Percentiles rank a stretch among this genome's conserved stretches.
These are phyloP conservation scores for Rachicladosporium sp. DNA, from an alignment of 2,329 filamentous ascomycete species.

Conservation along the genomic window DNA sequence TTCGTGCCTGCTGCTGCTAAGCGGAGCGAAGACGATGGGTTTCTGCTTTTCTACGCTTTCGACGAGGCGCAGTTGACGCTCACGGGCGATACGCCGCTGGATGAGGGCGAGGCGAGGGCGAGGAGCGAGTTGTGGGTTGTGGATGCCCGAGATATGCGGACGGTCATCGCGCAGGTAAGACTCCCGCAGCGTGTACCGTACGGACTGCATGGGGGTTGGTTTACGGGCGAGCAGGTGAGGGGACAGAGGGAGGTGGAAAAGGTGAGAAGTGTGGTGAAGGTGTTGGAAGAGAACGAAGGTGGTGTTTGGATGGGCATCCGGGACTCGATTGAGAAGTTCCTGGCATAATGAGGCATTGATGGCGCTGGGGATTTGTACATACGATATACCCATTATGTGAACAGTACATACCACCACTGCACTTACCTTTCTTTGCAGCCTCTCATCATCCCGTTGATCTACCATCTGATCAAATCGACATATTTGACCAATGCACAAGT, in stretches of 20 bases:
- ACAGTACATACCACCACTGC: too few species aligned
- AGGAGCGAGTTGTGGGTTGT: slow-evolving; percentile 57
- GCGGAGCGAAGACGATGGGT: slow-evolving; percentile 51
- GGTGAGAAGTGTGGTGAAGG: slow-evolving; percentile 17
- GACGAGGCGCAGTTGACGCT: slow-evolving; percentile 48
- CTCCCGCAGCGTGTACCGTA: slow-evolving; percentile 59
- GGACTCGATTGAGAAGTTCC: slow-evolving; percentile 16
- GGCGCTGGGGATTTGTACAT: too few species aligned
- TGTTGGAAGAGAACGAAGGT: slow-evolving; percentile 10
- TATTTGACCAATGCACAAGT: too few species aligned
- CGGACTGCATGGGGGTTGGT: slow-evolving; percentile 54
- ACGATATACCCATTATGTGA: too few species aligned
- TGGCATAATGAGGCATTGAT: slow-evolving; percentile 9
- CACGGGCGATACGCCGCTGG: slow-evolving; percentile 20
- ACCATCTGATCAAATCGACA: too few species aligned
- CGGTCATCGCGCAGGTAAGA: slow-evolving; percentile 45
- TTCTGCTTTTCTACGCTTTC: slow-evolving; percentile 56
- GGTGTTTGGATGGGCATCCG: slow-evolving; percentile 21
- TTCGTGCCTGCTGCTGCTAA: slow-evolving; percentile 40
- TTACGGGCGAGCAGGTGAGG: slow-evolving; percentile 40
- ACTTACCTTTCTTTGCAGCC: too few species aligned
- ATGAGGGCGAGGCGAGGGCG: slow-evolving; percentile 27
- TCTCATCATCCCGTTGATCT: too few species aligned
- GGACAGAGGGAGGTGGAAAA: slow-evolving; percentile 33
- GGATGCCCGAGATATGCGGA: slow-evolving; percentile 49